A percentile compares a stretch with the other conserved stretches of the same genome.
These are phyloP conservation scores for Penicillium atrosanguineum DNA, from an alignment of 495 filamentous ascomycete species.

Conservation along the genomic window DNA sequence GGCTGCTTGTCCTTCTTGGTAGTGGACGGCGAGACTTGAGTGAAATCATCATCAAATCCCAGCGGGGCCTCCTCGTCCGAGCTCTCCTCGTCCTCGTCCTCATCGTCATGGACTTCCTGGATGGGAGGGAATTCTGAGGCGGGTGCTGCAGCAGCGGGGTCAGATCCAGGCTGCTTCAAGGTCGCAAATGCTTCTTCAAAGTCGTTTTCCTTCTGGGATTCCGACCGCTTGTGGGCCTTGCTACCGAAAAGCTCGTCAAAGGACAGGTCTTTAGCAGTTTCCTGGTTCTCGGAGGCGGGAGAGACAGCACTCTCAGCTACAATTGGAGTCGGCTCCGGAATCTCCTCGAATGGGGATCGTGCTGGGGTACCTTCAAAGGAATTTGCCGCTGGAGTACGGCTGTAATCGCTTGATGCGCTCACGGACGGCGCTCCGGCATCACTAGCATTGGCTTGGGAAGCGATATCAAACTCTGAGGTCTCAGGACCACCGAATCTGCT, in stretches of 20 bases:
- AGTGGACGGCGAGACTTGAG: conserved; percentile 58
- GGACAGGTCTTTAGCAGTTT: conserved; percentile 32
- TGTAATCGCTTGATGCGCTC: conserved; percentile 25
- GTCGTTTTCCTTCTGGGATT: conserved; percentile 55
- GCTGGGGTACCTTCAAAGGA: conserved; percentile 16
- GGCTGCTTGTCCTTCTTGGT: conserved; percentile 21
- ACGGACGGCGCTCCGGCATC: conserved; percentile 18
- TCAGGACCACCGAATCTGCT: conserved; percentile 62
- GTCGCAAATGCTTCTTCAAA: conserved; percentile 49
- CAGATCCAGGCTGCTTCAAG: conserved; percentile 31
- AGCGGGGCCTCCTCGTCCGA: conserved; percentile 62
- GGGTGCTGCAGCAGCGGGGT: conserved; percentile 29
- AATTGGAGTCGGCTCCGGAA: conserved; percentile 27
- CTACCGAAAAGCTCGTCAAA: conserved; percentile 56
- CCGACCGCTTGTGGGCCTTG: conserved; percentile 53
- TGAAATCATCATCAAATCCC: conserved; percentile 92
- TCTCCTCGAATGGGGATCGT: conserved; percentile 45
- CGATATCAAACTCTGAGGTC: conserved; percentile 55
- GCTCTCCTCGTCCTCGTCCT: conserved; percentile 72
- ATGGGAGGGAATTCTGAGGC: conserved; percentile 88
- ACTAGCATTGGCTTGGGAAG: conserved; percentile 46
- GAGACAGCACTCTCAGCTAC: conserved; percentile 21
- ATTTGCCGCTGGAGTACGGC: conserved; percentile 17
- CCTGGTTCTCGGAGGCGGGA: conserved; percentile 19
- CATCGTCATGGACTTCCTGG: conserved; percentile 76